phyloP scores from a whole-genome alignment of 441 rosid species.

The Populus tomentosa region DNA sequence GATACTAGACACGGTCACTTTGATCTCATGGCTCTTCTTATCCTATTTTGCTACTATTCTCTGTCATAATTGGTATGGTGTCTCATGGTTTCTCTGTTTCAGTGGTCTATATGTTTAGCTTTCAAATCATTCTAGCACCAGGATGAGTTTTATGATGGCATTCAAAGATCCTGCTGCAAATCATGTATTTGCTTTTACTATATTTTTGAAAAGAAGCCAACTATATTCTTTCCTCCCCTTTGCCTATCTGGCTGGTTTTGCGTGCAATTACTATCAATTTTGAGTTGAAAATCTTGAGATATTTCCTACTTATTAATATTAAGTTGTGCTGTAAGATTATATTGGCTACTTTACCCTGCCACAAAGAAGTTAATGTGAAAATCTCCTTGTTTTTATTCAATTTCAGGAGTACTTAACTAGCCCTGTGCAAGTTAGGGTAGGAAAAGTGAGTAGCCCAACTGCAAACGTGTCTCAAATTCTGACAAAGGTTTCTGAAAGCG shows the following conservation, averaged over 20 bases:
- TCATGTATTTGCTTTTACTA: background rate
- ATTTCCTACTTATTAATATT: background rate
- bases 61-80: background rate
- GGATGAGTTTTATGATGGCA: background rate
- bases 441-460: conserved; percentile 62
- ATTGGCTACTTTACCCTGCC: background rate
- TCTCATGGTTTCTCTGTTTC: background rate
- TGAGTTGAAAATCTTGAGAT: background rate
- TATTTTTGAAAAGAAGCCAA: background rate
- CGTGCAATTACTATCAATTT: background rate
- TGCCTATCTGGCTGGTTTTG: background rate
- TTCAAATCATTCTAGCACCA: background rate
- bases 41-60: too few relatives aligned
- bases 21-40: background rate
- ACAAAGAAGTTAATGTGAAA: background rate
- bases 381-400: background rate
- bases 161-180: background rate
- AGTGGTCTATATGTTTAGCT: background rate
- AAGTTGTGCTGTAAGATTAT: background rate
- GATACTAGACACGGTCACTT: background rate
- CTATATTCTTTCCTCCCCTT: background rate
- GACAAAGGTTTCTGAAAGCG: conserved; percentile 34
- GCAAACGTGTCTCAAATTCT: conserved; percentile 34
- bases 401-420: conserved; percentile 48
- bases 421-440: conserved; percentile 88